These are phyloP conservation scores for Psilocybe cubensis DNA, from an alignment of 768 basidiomycete species.

Conservation along the genomic window DNA sequence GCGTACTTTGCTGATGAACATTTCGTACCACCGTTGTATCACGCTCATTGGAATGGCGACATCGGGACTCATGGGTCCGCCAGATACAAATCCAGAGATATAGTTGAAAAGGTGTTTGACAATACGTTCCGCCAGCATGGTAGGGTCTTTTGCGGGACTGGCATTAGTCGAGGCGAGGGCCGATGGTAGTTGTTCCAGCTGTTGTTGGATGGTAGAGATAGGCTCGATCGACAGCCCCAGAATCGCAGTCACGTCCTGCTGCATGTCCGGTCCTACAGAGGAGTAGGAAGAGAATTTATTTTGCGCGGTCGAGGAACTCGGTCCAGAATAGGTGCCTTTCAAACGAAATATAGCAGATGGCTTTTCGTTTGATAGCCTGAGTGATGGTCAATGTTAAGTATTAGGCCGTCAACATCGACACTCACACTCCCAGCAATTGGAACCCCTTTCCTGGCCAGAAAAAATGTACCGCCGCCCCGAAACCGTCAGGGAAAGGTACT, in stretches of 20 bases:
- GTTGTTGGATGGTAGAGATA: conserved; percentile 58
- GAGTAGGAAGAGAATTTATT: conserved; percentile 40
- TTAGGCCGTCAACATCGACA: conserved; percentile 4
- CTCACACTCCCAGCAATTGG: conserved; percentile 84
- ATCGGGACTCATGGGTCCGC: conserved; percentile 48
- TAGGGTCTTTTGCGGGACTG: conserved; percentile 45
- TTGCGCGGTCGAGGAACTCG: conserved; percentile 41
- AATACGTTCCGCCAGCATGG: conserved; percentile 65
- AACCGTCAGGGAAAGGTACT: conserved; percentile 85
- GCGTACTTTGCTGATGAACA: conserved; percentile 59
- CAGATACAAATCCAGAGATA: conserved; percentile 63
- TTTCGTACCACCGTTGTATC: conserved; percentile 75
- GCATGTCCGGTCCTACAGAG: conserved; percentile 35
- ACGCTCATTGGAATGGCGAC: conserved; percentile 63
- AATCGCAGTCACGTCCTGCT: conserved; percentile 63
- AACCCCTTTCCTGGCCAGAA: conserved; percentile 88
- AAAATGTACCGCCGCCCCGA: conserved; percentile 84
- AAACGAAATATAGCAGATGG: conserved; percentile 89
- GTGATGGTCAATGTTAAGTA: neutral
- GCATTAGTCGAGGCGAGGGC: conserved; percentile 13
- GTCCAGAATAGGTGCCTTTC: conserved; percentile 52
- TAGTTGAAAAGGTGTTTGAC: conserved; percentile 81
- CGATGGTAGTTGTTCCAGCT: conserved; percentile 53
- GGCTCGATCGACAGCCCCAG: conserved; percentile 86
- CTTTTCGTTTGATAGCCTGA: conserved; percentile 87